Base-by-base conservation (phyloP, 441 rosid species). In the Croton setiger region DNA sequence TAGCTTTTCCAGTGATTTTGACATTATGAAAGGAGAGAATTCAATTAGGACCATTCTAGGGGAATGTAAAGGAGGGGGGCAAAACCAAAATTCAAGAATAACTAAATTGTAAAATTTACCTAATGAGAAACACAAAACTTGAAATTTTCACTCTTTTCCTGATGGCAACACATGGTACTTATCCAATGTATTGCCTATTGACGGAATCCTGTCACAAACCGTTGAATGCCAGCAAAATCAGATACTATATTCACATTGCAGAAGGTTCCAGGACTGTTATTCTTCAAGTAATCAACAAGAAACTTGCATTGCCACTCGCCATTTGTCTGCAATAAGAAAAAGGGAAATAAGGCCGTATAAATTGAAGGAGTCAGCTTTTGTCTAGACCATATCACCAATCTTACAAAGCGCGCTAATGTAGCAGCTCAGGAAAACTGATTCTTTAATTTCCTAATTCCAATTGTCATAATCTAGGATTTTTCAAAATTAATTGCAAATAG, bases 301-400 rank as follows among this genome's bases (percentile, higher is more conserved):
- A 77, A 79, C 82, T 81, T 77, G 83, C 97, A 88, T 65, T 94
- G 99, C 70, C 81, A 81, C 65, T 85, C 88, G 60, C 98, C 96
- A 71, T 92, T 90, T 15, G 98, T 90, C 94, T 89, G 87, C 75
- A 79, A 23, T 67, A 69, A 56, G 43, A 52, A 35, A 14, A 20
- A 20, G 45, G 3, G 33, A 60, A 54, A 21, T 37, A 59, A 48
- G 52, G 10, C 33, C 31, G n/a, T n/a, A 44, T 21, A 43, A 55
- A 60, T 54, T 15, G 23, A 61, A 66, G 51, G 47, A 63, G 55
- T 70, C 52, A 48, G 62, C 51, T 74, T 44, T 35, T 20, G 33
- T 17, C 21, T 17, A 15, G 60, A 41, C 36, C 27, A 7, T 10
- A 53, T 64, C 12, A 45, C 15, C 35, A 55, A 12, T 2, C 35